Percentiles rank a stretch among this genome's conserved stretches.
phyloP scores from a whole-genome alignment of 257 asterid species.

The Solanum virginianum region DNA sequence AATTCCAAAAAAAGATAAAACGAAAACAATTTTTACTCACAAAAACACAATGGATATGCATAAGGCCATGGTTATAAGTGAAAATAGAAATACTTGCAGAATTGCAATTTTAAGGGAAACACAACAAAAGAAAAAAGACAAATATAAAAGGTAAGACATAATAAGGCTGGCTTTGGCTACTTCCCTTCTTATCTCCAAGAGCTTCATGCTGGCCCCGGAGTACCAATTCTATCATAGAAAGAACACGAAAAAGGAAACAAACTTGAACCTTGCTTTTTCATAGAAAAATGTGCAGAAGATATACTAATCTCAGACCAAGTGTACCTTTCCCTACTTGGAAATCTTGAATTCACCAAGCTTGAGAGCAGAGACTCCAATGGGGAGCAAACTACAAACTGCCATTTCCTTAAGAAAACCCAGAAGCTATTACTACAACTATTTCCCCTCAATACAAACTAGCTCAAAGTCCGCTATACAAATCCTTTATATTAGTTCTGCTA shows the following conservation, averaged over 20 bases:
- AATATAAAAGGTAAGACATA: not conserved
- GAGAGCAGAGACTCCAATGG: not conserved
- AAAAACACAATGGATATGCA: not conserved
- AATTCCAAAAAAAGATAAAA: not conserved
- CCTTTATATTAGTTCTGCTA: not conserved
- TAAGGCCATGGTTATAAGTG: not conserved
- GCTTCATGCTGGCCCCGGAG: not conserved
- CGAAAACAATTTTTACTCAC: not conserved
- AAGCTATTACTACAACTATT: not conserved
- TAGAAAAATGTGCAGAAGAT: not conserved
- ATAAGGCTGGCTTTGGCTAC: not conserved
- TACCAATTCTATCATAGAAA: not conserved
- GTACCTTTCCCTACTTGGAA: not conserved
- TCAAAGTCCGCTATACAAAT: not conserved
- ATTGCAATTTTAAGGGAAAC: not conserved
- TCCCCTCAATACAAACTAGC: not conserved
- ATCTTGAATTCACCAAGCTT: not conserved
- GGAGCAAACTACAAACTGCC: not conserved
- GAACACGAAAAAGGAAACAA: not conserved
- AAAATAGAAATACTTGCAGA: not conserved
- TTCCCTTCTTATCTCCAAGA: not conserved
- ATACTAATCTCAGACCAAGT: not conserved
- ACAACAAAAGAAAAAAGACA: not conserved
- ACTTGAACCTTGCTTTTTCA: not conserved
- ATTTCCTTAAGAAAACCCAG: conserved; percentile 13